Evolutionary conservation across 306 rosid genomes (phyloP), one percentile per base, ranked within the genome.

Genomic region (Cicer chorassanicum): DNA sequence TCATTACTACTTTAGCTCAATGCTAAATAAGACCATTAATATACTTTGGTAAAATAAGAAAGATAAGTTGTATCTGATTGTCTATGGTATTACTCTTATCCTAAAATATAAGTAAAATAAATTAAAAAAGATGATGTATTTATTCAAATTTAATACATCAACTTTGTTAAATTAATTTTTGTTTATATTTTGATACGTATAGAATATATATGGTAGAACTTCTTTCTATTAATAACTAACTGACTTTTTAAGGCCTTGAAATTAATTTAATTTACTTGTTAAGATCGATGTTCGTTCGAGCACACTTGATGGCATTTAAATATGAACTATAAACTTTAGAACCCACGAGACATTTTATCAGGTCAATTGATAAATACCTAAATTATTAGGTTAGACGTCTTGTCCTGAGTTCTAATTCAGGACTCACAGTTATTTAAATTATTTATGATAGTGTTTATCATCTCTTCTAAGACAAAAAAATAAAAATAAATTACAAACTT

Each of bases 1-100:
- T 65, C 67, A 79, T 70, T 38, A 61, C 42, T 34, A 53, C 81
- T 29, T 75, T 69, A 75, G 61, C 42, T 74, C 66, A 10, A 36
- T 79, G 75, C 53, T 16, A 7, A 51, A 64, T 72, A 13, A 57
- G 16, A 55, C 70, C 77, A 38, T 51, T 60, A 14, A 67, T 60
- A 8, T 73, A 70, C 59, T 71, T 76, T 18, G 65, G 65, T n/a
- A 36, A 50, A 69, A 69, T 0, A 6, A 60, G 53, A 15, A 59
- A 61, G 34, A 34, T 49, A 24, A 77, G 41, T 6, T 43, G 34
- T 72, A 51, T 45, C 71, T 46, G 65, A 7, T 42, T 61, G 38
- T 9, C 2, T 2, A 24, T 3, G 2, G 34, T 24, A 24, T 3
- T 24, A 24, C 4, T 24, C 34, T 24, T 2, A 24, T 2, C 34